phyloP scores from a whole-genome alignment of 2,329 filamentous ascomycete genomes.

The Fusarium chuoi region DNA sequence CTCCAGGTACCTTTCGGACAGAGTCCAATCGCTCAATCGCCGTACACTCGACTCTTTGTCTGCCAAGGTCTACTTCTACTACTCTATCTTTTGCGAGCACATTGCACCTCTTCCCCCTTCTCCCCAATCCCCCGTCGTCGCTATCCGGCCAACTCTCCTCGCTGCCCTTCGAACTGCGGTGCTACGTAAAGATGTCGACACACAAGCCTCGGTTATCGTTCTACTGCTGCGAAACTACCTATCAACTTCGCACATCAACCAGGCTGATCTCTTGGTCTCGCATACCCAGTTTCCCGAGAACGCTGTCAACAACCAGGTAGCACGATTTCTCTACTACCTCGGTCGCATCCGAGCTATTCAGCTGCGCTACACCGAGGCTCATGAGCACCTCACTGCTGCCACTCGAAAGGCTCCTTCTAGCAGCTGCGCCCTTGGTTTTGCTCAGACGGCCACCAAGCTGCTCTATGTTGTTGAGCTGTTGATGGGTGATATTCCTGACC shows the following conservation, averaged over 20 bases:
- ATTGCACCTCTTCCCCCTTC: slow-evolving; percentile 88
- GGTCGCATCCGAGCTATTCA: slow-evolving; percentile 97
- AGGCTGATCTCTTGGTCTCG: slow-evolving; percentile 94
- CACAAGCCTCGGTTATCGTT: slow-evolving; percentile 95
- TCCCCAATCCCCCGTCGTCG: slow-evolving; percentile 85
- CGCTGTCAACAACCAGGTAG: slow-evolving; percentile 97
- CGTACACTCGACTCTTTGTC: slow-evolving; percentile 93
- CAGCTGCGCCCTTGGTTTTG: slow-evolving; percentile 89
- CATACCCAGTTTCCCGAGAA: slow-evolving; percentile 95
- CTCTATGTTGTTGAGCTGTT: slow-evolving; percentile 94
- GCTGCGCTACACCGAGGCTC: slow-evolving; percentile 95
- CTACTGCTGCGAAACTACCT: slow-evolving; percentile 96
- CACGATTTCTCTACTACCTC: slow-evolving; percentile 96
- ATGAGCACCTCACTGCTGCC: slow-evolving; percentile 91
- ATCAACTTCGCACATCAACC: slow-evolving; percentile 93
- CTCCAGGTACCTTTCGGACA: slow-evolving; percentile 83
- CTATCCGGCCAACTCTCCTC: slow-evolving; percentile 86
- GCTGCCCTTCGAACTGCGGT: slow-evolving; percentile 94
- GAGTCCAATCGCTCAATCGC: slow-evolving; percentile 89
- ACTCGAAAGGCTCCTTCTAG: slow-evolving; percentile 95
- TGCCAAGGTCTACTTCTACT: slow-evolving; percentile 98
- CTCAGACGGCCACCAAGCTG: slow-evolving; percentile 96
- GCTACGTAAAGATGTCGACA: slow-evolving; percentile 94
- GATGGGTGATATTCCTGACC: slow-evolving; percentile 98
- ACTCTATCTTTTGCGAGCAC: slow-evolving; percentile 93